phyloP scores from a whole-genome alignment of 352 stramenopile species.

The Globisporangium nagaii region DNA sequence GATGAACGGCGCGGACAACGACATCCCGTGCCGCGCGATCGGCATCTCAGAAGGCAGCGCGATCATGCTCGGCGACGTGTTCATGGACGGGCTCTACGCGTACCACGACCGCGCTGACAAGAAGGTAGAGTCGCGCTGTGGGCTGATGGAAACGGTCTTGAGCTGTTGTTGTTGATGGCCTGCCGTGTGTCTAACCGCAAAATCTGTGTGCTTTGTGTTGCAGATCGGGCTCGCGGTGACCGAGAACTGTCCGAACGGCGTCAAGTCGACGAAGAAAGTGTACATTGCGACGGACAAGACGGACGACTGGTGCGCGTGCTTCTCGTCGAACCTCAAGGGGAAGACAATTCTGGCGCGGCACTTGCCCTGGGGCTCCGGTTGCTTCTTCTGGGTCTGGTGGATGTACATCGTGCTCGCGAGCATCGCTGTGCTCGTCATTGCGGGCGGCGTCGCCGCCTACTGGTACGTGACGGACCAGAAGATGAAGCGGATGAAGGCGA shows the following conservation, averaged over 20 bases:
- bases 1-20: constrained; percentile 57
- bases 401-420: constrained; percentile 75
- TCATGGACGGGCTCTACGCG: constrained; percentile 78
- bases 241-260: constrained; percentile 71
- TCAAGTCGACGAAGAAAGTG: constrained; percentile 73
- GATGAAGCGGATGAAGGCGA: constrained; percentile 35
- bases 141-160: background rate
- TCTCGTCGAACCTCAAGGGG: constrained; percentile 51
- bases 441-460: constrained; percentile 48
- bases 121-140: constrained; percentile 17
- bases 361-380: constrained; percentile 52
- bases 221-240: constrained; percentile 61
- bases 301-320: constrained; percentile 64
- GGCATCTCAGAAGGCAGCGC: constrained; percentile 70
- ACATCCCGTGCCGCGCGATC: constrained; percentile 57
- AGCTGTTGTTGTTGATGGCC: background rate
- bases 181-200: no score
- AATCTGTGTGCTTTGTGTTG: background rate
- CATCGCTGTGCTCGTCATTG: constrained; percentile 49
- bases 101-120: constrained; percentile 64
- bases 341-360: constrained; percentile 52
- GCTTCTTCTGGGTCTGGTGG: constrained; percentile 86
- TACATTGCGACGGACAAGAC: constrained; percentile 29
- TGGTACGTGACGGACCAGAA: constrained; percentile 42
- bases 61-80: constrained; percentile 76